These are phyloP conservation scores for Pseudozyma sp. DNA, from an alignment of 1,284 basidiomycete species.

Conservation along the genomic window DNA sequence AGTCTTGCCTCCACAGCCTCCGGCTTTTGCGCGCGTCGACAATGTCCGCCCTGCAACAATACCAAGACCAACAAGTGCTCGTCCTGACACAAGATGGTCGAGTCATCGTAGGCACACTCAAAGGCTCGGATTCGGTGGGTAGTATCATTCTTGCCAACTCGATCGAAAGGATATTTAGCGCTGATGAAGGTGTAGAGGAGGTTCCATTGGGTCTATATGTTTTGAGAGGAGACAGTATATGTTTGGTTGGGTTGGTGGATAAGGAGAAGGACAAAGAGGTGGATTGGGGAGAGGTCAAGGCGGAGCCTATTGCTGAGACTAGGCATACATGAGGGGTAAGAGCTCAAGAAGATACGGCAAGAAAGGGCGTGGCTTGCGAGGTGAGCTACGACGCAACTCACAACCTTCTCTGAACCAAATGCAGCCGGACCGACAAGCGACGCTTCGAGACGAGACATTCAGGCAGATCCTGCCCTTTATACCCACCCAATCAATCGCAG, in stretches of 20 bases:
- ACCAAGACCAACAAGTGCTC: constrained; percentile 75
- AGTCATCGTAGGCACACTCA: constrained; percentile 73
- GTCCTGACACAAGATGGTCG: constrained; percentile 91
- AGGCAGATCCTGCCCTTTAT: background rate
- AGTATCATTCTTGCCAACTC: constrained; percentile 61
- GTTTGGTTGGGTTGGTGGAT: constrained; percentile 91
- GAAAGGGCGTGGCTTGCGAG: background rate
- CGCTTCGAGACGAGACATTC: background rate
- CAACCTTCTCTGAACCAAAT: too few relatives aligned
- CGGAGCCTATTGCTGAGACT: constrained; percentile 80
- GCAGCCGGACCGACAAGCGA: background rate
- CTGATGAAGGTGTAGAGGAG: constrained; percentile 91
- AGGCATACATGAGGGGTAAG: constrained; percentile 32
- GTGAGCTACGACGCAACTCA: background rate
- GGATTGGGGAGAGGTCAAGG: constrained; percentile 82
- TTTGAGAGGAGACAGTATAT: constrained; percentile 96
- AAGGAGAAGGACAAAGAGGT: constrained; percentile 82
- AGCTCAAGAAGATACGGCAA: background rate
- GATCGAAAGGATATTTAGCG: constrained; percentile 64
- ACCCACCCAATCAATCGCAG: too few relatives aligned
- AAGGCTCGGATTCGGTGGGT: constrained; percentile 61
- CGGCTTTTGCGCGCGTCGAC: background rate
- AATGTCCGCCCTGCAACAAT: constrained; percentile 40
- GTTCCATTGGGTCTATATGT: constrained; percentile 95
- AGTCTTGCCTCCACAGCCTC: background rate